Percentiles rank a stretch among this genome's conserved stretches.
Evolutionary conservation across 192 early-diverging fungal species (phyloP).

Genomic region (Chytriomyces sp.): DNA sequence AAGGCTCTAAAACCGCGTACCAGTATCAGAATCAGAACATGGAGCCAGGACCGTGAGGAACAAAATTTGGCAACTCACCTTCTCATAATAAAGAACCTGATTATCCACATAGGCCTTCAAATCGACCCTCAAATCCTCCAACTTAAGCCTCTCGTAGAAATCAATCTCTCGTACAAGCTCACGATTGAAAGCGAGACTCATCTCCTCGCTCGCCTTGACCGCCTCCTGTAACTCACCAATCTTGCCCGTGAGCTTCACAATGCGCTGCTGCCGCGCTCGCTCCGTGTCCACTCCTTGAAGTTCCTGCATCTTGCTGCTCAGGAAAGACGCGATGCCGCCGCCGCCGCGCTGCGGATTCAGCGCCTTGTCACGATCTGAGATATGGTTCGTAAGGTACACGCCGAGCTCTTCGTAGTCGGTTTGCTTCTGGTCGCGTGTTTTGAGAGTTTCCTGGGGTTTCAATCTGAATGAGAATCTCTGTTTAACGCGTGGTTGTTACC

Average conservation of each 20-base stretch:
- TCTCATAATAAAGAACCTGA: constrained; percentile 83
- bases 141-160: constrained; percentile 78
- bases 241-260: constrained; percentile 71
- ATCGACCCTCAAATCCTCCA: constrained; percentile 76
- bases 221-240: constrained; percentile 80
- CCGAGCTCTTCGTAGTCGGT: constrained; percentile 90
- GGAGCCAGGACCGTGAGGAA: no score
- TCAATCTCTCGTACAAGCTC: constrained; percentile 83
- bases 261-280: constrained; percentile 74
- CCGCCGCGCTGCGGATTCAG: constrained; percentile 65
- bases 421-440: constrained; percentile 91
- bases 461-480: constrained; percentile 1
- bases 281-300: constrained; percentile 86
- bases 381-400: constrained; percentile 71
- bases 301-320: constrained; percentile 87
- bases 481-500: constrained; percentile 38
- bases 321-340: constrained; percentile 69
- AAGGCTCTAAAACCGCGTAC: constrained; percentile 44
- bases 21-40: background rate
- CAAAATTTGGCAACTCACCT: constrained; percentile 46
- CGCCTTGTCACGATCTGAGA: constrained; percentile 74
- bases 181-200: constrained; percentile 72
- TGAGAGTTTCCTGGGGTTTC: constrained; percentile 65
- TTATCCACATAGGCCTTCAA: constrained; percentile 74
- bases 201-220: constrained; percentile 74